Percentiles rank a stretch among this genome's conserved stretches.
These are phyloP conservation scores for Euryodendron excelsum DNA, from an alignment of 148 eudicot genomes.

Conservation along the genomic window DNA sequence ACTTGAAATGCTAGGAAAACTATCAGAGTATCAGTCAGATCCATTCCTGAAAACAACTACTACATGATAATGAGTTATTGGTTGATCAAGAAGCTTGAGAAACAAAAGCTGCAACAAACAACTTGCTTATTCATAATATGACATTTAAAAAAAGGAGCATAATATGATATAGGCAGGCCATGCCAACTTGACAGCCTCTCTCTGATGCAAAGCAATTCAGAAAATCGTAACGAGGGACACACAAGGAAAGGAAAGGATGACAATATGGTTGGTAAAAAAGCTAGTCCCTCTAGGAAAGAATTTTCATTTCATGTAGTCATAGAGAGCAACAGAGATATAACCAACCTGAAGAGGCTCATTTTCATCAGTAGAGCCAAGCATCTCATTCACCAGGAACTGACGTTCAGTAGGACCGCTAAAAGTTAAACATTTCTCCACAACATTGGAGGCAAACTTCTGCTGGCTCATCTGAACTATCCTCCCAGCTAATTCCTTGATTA, in stretches of 20 bases:
- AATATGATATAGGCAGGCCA: not conserved
- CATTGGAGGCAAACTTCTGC: slow-evolving; percentile 98
- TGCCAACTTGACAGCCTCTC: not conserved
- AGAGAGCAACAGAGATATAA: not conserved
- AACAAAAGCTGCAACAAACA: no score
- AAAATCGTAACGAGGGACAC: not conserved
- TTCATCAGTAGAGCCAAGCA: slow-evolving; percentile 98
- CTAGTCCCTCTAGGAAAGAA: not conserved
- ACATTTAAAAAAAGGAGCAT: not conserved
- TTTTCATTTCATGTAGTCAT: not conserved
- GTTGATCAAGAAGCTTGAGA: no score
- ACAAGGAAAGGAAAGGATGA: not conserved
- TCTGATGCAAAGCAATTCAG: not conserved
- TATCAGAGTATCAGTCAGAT: no score
- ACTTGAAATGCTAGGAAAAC: no score
- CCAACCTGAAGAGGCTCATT: slow-evolving; percentile 98
- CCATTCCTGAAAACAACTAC: no score
- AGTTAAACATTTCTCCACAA: slow-evolving; percentile 89
- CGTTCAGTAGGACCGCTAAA: slow-evolving; percentile 80
- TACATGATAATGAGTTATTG: no score
- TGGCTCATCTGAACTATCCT: slow-evolving; percentile 96
- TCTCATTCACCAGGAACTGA: slow-evolving; percentile 80
- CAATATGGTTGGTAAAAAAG: not conserved
- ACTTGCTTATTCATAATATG: no score
- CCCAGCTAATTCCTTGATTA: slow-evolving; percentile 90